Evolutionary conservation across 345 rosid species (phyloP).

Genomic region (Populus davidiana): DNA sequence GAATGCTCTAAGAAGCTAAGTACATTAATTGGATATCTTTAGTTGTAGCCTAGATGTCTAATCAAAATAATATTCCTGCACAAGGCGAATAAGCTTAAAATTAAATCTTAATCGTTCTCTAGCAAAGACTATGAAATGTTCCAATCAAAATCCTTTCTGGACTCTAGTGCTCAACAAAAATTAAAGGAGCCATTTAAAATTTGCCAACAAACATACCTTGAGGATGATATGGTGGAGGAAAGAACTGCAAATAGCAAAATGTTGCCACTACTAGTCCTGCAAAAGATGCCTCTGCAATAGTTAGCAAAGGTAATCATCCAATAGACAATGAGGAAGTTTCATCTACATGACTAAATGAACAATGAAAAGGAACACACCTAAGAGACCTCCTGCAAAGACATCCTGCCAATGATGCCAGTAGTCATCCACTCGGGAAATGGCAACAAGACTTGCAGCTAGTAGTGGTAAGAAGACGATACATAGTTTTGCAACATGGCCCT

Average conservation of each 20-base stretch:
- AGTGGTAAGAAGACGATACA: slow-evolving; percentile 36
- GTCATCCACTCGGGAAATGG: slow-evolving; percentile 47
- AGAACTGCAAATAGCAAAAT: slow-evolving; percentile 74
- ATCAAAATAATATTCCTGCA: not conserved
- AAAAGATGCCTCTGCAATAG: slow-evolving; percentile 2
- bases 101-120: not conserved
- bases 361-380: slow-evolving; percentile 27
- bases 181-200: not conserved
- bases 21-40: not conserved
- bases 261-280: slow-evolving; percentile 56
- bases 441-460: slow-evolving; percentile 38
- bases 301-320: slow-evolving; percentile 1
- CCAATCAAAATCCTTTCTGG: not conserved
- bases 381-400: slow-evolving; percentile 43
- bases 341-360: not conserved
- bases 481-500: slow-evolving; percentile 45
- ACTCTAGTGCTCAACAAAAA: not conserved
- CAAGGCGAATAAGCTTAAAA: not conserved
- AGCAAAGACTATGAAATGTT: not conserved
- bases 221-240: slow-evolving; percentile 60
- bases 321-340: not conserved
- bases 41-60: not conserved
- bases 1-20: not conserved
- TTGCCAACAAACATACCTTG: slow-evolving; percentile 36
- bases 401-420: slow-evolving; percentile 50